These are phyloP conservation scores for Dionaea muscipula DNA, from an alignment of 179 eudicot genomes.

Conservation along the genomic window DNA sequence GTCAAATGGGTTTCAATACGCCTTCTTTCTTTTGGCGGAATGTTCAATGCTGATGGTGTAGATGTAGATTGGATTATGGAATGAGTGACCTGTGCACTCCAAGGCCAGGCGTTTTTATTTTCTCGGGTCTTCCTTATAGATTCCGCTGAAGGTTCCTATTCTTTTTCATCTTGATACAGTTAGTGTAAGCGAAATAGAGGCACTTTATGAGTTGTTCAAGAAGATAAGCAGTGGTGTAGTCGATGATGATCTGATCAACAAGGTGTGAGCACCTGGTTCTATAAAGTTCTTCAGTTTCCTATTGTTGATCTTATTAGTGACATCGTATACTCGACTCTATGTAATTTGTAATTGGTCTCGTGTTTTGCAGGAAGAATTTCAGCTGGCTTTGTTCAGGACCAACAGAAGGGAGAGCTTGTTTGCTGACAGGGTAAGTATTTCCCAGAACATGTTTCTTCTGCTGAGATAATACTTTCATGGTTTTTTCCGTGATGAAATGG, in stretches of 20 bases:
- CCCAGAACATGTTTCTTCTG: not conserved
- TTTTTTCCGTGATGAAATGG: no score
- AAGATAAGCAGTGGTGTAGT: slow-evolving; percentile 91
- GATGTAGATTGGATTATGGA: no score
- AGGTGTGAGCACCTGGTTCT: slow-evolving; percentile 30
- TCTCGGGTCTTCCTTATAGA: not conserved
- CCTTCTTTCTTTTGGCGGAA: no score
- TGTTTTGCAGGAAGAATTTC: slow-evolving; percentile 78
- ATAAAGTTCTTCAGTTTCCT: not conserved
- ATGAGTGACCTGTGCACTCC: no score
- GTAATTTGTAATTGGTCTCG: not conserved
- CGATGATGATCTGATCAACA: slow-evolving; percentile 91
- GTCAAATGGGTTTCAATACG: no score
- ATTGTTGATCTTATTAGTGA: not conserved
- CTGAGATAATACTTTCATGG: no score
- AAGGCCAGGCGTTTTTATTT: not conserved
- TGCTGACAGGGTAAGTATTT: slow-evolving; percentile 75
- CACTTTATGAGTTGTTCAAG: slow-evolving; percentile 97
- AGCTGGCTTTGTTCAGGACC: slow-evolving; percentile 84
- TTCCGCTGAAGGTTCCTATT: not conserved
- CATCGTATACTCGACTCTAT: no score
- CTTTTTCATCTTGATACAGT: slow-evolving; percentile 39
- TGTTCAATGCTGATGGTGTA: no score
- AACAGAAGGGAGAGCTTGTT: slow-evolving; percentile 96
- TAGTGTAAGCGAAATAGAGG: slow-evolving; percentile 97